Conservation (phyloP, 2,329 filamentous ascomycete genomes). For the Grosmannia clavigera region DNA sequence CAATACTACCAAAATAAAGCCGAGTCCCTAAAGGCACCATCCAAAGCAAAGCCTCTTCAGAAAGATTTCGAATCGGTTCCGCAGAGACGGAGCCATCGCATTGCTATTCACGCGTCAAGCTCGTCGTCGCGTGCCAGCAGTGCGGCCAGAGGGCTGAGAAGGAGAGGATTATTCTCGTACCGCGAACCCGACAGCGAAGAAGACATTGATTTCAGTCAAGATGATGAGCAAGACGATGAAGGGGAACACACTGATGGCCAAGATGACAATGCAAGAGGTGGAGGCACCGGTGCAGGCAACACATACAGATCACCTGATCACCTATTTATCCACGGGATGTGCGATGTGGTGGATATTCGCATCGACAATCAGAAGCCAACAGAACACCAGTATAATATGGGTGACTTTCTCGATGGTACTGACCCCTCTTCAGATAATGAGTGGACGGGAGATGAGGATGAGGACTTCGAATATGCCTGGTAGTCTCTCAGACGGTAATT, state of each 20-base stretch:
- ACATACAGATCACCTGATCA: background rate
- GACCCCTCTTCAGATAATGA: constrained; percentile 44
- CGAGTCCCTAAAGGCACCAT: background rate
- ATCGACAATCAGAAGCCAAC: constrained; percentile 66
- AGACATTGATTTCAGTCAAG: constrained; percentile 15
- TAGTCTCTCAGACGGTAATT: constrained; percentile 4
- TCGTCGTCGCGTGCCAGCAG: constrained; percentile 19
- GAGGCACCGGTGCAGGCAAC: background rate
- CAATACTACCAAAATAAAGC: constrained; percentile 6
- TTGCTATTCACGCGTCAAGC: constrained; percentile 17
- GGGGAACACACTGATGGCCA: constrained; percentile 3
- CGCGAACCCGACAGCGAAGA: constrained; percentile 35
- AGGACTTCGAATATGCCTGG: constrained; percentile 12
- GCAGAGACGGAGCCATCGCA: constrained; percentile 22
- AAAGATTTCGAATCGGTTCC: background rate
- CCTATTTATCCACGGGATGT: constrained; percentile 51
- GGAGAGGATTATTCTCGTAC: constrained; percentile 20
- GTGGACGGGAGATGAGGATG: constrained; percentile 26
- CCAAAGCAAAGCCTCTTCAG: background rate
- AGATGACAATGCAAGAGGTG: constrained; percentile 1
- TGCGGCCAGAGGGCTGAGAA: constrained; percentile 3
- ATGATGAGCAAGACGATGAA: constrained; percentile 9
- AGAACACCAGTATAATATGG: constrained; percentile 56
- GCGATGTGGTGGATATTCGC: constrained; percentile 55
- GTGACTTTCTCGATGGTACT: constrained; percentile 52